Base-by-base conservation (phyloP, 768 basidiomycete species). In the Filobasidium wieringae region DNA sequence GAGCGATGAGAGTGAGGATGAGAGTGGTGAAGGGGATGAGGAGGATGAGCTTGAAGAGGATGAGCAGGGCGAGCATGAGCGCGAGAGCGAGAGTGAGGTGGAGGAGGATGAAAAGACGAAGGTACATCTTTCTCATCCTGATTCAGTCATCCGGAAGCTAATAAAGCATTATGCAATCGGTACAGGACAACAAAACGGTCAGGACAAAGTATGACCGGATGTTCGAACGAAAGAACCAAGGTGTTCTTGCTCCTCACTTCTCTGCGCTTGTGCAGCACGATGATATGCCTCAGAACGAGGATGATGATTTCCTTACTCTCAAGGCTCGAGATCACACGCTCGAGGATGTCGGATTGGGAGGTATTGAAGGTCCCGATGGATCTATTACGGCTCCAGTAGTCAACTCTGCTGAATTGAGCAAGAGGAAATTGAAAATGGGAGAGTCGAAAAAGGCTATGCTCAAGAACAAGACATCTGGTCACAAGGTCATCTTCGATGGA, bases 131-230 rank as follows among this genome's bases (percentile, higher is more conserved):
- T 26, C 7, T 24, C 12, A 31, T 51, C 32, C n/a, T n/a, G 2
- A 22, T 1, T 1, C 22, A 1, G 19, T 22, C 54, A 26, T 33
- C 34, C 17, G 47, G 41, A 63, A 57, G 47, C 58, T 57, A 26
- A 51, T 40, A 1, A 26, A 19, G 19, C 26, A n/a, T 36, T 37
- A 14, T 29, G 27, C 12, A 26, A 33, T 33, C 26, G 9, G 7
- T 15, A 1, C 36, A 32, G 47, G 33, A 54, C 32, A 58, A 60
- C 24, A 27, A 37, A 24, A 58, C 61, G n/a, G 70, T 73, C 6
- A 82, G 87, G 51, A 96, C 93, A 2, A 96, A 93, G 75, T 95
- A 96, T 72, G 93, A 96, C 73, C 82, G 88, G 53, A 96, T 99
- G 91, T 97, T 96, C 70, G 86, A 87, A 68, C 82, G 92, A 57